Percentiles rank a stretch among this genome's conserved stretches.
phyloP scores from a whole-genome alignment of 441 rosid genomes.

The Hypseocharis bilobata region DNA sequence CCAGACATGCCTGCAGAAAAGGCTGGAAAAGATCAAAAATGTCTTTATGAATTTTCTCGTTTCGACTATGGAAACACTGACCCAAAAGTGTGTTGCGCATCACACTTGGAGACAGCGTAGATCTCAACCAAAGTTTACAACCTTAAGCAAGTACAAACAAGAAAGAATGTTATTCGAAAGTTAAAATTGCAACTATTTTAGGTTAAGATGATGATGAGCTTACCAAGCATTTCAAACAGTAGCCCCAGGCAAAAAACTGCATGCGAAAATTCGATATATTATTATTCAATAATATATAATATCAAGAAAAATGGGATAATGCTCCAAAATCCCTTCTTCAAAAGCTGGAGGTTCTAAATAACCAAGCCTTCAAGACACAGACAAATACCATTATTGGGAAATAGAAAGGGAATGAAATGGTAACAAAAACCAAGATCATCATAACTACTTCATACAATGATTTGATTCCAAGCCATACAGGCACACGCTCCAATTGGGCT shows the following conservation, averaged over 20 bases:
- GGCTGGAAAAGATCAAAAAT: conserved; percentile 95
- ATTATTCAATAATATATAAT: conserved; percentile 85
- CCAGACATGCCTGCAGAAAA: conserved; percentile 68
- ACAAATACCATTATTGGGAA: conserved; percentile 22
- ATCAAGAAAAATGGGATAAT: conserved; percentile 89
- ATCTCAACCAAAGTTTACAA: conserved; percentile 94
- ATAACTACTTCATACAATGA: conserved; percentile 64
- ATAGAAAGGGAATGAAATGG: conserved; percentile 17
- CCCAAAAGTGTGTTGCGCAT: conserved; percentile 95
- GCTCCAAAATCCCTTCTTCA: conserved; percentile 94
- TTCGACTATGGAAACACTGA: conserved; percentile 92
- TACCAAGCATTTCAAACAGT: conserved; percentile 95
- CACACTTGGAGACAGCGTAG: conserved; percentile 92
- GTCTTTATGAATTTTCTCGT: conserved; percentile 91
- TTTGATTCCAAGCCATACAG: conserved; percentile 92
- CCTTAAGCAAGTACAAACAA: conserved; percentile 42
- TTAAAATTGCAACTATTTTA: conserved; percentile 3
- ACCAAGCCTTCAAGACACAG: conserved; percentile 64
- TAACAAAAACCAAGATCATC: conserved; percentile 23
- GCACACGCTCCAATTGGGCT: conserved; percentile 55
- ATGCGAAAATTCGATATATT: conserved; percentile 81
- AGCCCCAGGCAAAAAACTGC: conserved; percentile 82
- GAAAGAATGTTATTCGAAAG: conserved; percentile 7
- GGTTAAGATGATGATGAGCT: neutral
- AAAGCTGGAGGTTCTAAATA: conserved; percentile 90